Percentiles rank a stretch among this genome's conserved stretches.
Evolutionary conservation across 176 grass and related monocot species (phyloP).

Genomic region (Eragrostis nindensis): DNA sequence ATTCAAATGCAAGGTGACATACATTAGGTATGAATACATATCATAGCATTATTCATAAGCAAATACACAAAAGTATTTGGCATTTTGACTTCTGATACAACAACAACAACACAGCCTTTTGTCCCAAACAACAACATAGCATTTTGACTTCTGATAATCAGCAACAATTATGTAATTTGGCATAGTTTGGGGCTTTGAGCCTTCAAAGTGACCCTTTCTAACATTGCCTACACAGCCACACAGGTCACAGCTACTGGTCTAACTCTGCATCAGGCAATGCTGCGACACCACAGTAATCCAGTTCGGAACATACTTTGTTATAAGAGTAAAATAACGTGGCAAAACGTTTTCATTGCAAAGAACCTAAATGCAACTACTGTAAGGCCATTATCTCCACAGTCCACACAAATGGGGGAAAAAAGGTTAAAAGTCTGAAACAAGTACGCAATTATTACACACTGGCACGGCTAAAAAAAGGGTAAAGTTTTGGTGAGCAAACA

Average conservation of each 20-base stretch:
- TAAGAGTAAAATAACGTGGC: slow-evolving; percentile 9
- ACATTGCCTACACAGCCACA: too few species aligned
- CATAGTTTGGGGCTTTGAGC: neutral
- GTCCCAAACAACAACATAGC: too few species aligned
- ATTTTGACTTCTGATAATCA: slow-evolving; percentile 16
- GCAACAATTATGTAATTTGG: neutral
- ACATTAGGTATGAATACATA: neutral
- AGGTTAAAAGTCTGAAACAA: neutral
- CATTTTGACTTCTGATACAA: slow-evolving; percentile 4
- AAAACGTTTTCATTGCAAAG: slow-evolving; percentile 1
- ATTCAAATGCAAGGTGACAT: neutral
- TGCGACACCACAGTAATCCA: slow-evolving; percentile 2
- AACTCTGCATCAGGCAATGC: slow-evolving; percentile 21
- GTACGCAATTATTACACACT: slow-evolving; percentile 11
- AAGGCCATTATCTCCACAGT: slow-evolving; percentile 9
- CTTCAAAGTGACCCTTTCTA: slow-evolving; percentile 24
- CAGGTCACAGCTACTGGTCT: slow-evolving; percentile 4
- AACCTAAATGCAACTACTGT: neutral
- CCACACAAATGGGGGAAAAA: neutral
- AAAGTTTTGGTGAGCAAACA: slow-evolving; percentile 10
- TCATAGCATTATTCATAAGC: neutral
- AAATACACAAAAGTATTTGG: neutral
- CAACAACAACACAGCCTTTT: too few species aligned
- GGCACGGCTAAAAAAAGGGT: neutral
- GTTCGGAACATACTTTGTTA: slow-evolving; percentile 16